Percentiles rank a stretch among this genome's conserved stretches.
Evolutionary conservation across 2,329 filamentous ascomycete genomes (phyloP).

Genomic region (Ceratocystis harringtonii): DNA sequence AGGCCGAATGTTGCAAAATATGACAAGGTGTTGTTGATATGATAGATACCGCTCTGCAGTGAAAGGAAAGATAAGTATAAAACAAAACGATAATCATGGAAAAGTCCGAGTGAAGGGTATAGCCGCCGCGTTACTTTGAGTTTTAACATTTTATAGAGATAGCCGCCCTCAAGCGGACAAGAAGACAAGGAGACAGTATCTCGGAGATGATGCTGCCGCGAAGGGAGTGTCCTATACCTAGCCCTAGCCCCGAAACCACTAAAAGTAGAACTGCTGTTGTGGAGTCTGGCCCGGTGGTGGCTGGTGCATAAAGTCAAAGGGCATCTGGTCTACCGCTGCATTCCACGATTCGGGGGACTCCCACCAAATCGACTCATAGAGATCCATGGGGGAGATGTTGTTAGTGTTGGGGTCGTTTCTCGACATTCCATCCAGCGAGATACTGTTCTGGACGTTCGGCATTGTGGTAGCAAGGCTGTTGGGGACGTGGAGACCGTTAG

Average conservation of each 20-base stretch:
- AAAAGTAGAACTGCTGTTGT: conserved; percentile 45
- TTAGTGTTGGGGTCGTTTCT: conserved; percentile 37
- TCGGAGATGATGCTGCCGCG: too few species aligned
- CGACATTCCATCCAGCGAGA: conserved; percentile 32
- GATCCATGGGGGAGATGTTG: conserved; percentile 51
- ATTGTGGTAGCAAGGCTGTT: conserved; percentile 15
- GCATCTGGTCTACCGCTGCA: conserved; percentile 39
- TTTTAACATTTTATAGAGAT: background rate
- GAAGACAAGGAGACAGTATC: background rate
- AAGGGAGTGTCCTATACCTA: too few species aligned
- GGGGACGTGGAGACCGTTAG: conserved; percentile 12
- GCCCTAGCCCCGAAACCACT: conserved; percentile 8
- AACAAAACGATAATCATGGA: background rate
- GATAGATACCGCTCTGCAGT: background rate
- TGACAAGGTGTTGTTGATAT: background rate
- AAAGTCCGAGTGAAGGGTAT: conserved; percentile 5
- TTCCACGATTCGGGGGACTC: conserved; percentile 48
- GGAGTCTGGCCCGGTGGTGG: conserved; percentile 43
- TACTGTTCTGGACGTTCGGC: conserved; percentile 16
- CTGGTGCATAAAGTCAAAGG: conserved; percentile 45
- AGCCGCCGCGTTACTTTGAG: conserved; percentile 7
- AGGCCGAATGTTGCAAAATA: background rate
- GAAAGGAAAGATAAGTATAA: background rate
- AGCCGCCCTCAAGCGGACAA: background rate
- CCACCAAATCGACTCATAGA: conserved; percentile 55